phyloP scores from a whole-genome alignment of 225 moss, liverwort and hornwort genomes.

The Bryoerythrophyllum caledonicum region DNA sequence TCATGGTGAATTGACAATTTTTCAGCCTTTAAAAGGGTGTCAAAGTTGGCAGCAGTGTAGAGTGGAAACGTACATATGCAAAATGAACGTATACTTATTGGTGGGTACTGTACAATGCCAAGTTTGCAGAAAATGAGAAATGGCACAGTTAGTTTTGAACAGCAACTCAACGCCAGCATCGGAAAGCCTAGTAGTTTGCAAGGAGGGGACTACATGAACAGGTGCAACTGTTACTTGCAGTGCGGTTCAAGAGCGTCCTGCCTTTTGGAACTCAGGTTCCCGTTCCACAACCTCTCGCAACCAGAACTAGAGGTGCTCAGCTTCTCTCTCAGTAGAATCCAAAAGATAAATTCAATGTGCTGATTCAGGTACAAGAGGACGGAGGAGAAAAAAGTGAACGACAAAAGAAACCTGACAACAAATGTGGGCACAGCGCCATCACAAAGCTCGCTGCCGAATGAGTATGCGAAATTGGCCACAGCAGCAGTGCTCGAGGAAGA shows the following conservation, averaged over 20 bases:
- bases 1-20: too few species aligned
- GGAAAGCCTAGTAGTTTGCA: background rate
- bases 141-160: too few species aligned
- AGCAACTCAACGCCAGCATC: background rate
- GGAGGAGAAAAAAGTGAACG: background rate
- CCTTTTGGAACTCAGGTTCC: slow-evolving; percentile 15
- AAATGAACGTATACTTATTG: too few species aligned
- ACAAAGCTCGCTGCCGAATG: slow-evolving; percentile 7
- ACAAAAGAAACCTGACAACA: background rate
- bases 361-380: background rate
- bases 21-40: too few species aligned
- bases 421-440: background rate
- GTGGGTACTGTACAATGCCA: background rate
- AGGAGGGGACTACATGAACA: slow-evolving; percentile 9
- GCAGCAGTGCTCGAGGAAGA: background rate
- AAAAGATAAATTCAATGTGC: background rate
- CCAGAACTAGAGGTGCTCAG: background rate
- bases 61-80: too few species aligned
- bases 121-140: background rate
- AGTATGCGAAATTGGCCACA: background rate
- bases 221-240: slow-evolving; percentile 18
- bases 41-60: too few species aligned
- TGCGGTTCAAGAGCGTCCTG: background rate
- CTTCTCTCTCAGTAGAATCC: background rate
- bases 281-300: slow-evolving; percentile 7